Evolutionary conservation across 2,329 filamentous ascomycete genomes (phyloP).

Genomic region (Triangularia verruculosa): DNA sequence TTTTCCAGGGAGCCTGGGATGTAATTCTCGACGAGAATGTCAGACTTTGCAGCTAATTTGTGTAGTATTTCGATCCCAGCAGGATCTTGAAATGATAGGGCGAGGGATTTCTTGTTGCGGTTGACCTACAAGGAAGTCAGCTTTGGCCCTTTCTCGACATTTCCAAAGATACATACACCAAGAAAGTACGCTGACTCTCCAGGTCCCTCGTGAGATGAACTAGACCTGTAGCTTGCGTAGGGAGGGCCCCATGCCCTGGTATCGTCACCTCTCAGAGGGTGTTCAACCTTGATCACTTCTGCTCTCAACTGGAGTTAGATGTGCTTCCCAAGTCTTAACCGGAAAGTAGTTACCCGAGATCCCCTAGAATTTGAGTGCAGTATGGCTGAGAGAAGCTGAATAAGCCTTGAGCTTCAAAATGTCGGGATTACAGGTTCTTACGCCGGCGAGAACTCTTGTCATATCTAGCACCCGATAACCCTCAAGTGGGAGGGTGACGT

Average conservation of each 20-base stretch:
- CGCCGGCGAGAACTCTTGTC: conserved; percentile 92
- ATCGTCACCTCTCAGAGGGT: conserved; percentile 86
- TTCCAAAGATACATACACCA: conserved; percentile 56
- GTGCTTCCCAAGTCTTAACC: background rate
- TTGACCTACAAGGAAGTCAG: conserved; percentile 62
- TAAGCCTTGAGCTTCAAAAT: background rate
- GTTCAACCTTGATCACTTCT: conserved; percentile 96
- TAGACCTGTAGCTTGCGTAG: conserved; percentile 73
- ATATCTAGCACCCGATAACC: conserved; percentile 92
- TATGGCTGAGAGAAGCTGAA: conserved; percentile 64
- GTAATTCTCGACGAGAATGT: conserved; percentile 96
- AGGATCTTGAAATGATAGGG: conserved; percentile 82
- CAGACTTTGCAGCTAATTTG: conserved; percentile 76
- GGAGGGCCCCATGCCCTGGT: conserved; percentile 96
- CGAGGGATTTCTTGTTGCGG: conserved; percentile 94
- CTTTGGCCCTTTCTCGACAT: background rate
- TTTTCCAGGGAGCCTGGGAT: conserved; percentile 85
- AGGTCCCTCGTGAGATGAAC: conserved; percentile 59
- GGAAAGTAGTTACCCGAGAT: conserved; percentile 71
- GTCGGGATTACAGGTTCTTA: conserved; percentile 44
- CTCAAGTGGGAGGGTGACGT: conserved; percentile 61
- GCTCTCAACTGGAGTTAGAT: conserved; percentile 56
- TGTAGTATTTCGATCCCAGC: conserved; percentile 85
- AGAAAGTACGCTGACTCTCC: conserved; percentile 96
- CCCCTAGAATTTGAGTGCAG: conserved; percentile 93